A percentile compares a stretch with the other conserved stretches of the same genome.
phyloP scores from a whole-genome alignment of 768 basidiomycete genomes.

The Clavaria fumosa region DNA sequence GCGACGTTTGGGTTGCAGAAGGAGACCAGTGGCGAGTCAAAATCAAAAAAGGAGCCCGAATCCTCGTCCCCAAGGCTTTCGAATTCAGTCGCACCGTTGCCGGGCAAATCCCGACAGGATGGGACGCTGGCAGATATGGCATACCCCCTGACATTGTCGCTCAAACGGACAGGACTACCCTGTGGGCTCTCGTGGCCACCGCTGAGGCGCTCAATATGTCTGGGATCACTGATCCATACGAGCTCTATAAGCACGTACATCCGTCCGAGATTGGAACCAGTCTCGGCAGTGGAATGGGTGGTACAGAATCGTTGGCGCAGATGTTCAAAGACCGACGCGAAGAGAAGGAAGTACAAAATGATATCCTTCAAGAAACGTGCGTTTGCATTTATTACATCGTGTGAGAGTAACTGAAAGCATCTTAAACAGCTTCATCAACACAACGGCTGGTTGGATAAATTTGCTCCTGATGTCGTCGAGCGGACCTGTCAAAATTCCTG shows the following conservation, averaged over 20 bases:
- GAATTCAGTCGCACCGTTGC: constrained; percentile 88
- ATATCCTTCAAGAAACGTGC: constrained; percentile 95
- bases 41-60: constrained; percentile 93
- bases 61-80: constrained; percentile 90
- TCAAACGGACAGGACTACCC: constrained; percentile 81
- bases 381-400: too few species aligned
- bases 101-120: constrained; percentile 94
- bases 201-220: constrained; percentile 95
- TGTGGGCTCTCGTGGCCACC: constrained; percentile 91
- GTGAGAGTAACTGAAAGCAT: too few species aligned
- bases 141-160: constrained; percentile 93
- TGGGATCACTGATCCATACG: constrained; percentile 95
- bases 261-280: constrained; percentile 92
- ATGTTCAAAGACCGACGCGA: constrained; percentile 99
- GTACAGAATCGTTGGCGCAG: constrained; percentile 73
- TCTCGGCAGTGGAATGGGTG: constrained; percentile 96
- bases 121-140: constrained; percentile 92
- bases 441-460: constrained; percentile 97
- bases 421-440: constrained; percentile 99
- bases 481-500: constrained; percentile 97
- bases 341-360: constrained; percentile 96
- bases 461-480: constrained; percentile 87
- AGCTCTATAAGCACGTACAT: constrained; percentile 92
- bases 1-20: constrained; percentile 85
- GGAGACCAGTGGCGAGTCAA: constrained; percentile 97